Base-by-base conservation (phyloP, 768 basidiomycete species). In the Tubosaeta sp. region DNA sequence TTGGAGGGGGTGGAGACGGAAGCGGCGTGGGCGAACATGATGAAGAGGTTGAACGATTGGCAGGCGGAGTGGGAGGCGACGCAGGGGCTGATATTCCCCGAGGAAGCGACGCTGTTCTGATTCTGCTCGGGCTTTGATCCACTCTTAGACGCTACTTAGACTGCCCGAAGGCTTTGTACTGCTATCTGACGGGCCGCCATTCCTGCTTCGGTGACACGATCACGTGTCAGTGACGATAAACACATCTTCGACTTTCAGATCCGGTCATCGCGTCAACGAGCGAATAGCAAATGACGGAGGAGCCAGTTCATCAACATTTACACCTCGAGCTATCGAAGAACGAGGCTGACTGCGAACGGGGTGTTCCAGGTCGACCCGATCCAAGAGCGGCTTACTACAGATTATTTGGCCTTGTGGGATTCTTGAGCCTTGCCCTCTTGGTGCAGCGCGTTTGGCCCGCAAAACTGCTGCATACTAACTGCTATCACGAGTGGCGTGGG, bases 51-150 rank as follows among this genome's bases (percentile, higher is more conserved):
- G 27, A 72, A 75, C 38, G 68, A 62, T 48, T 80, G 80, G 79
- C 75, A 81, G 58, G 59, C 68, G 45, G 68, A 76, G n/a, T 83
- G 82, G 77, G 80, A 82, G 57, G 63, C 57, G n/a, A 59, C 63
- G 19, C 53, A 54, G 31, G 62, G 56, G 9, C 46, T 60, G 26
- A 52, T 29, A 14, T 56, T 51, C n/a, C 54, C 57, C 1, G 13
- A 51, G 35, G 60, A 59, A 17, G 22, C 8, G 3, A 48, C 8
- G 14, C 33, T 46, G 16, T 27, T 43, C 25, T 43, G 42, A 43
- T 3, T 19, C 19, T 41, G 6, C 11, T 12, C 22, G 3, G 4
- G 5, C 33, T 34, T 34, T 34, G 33, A 34, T 9, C 29, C 29
- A 1, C 22, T 22, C 22, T 22, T 22, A 22, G 22, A 29, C 29